phyloP scores from a whole-genome alignment of 2,329 filamentous ascomycete genomes.

The Purpureocillium takamizusanense region DNA sequence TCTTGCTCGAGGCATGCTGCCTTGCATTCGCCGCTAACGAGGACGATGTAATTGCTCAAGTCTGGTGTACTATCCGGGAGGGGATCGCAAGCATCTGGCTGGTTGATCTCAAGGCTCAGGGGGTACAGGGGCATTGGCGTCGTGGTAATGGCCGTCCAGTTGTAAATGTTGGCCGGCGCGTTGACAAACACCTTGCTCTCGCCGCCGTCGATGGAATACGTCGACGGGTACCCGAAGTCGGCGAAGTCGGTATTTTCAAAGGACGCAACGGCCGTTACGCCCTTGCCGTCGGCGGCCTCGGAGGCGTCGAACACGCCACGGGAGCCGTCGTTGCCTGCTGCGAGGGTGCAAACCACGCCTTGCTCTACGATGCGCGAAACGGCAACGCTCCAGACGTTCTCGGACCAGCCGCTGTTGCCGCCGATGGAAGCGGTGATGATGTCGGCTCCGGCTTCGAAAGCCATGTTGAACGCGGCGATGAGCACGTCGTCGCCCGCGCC shows the following conservation, averaged over 20 bases:
- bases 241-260: constrained; percentile 30
- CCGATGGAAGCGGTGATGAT: constrained; percentile 28
- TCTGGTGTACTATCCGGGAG: no score
- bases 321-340: constrained; percentile 35
- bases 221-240: constrained; percentile 23
- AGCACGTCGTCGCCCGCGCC: constrained; percentile 24
- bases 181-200: not conserved
- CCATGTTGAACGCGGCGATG: constrained; percentile 27
- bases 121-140: constrained; percentile 16
- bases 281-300: constrained; percentile 28
- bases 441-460: constrained; percentile 28
- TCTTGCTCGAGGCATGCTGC: no score
- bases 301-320: constrained; percentile 29
- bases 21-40: no score
- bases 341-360: constrained; percentile 29
- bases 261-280: constrained; percentile 34
- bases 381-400: constrained; percentile 23
- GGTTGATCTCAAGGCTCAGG: constrained; percentile 22
- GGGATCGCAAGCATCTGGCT: constrained; percentile 18
- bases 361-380: constrained; percentile 31
- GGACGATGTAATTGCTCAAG: no score
- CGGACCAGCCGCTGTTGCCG: constrained; percentile 18
- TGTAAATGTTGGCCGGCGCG: constrained; percentile 1
- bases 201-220: constrained; percentile 21
- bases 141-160: constrained; percentile 2